A percentile compares a stretch with the other conserved stretches of the same genome.
Evolutionary conservation across 139 green algal species (phyloP).

Genomic region (Mychonastes homosphaera): DNA sequence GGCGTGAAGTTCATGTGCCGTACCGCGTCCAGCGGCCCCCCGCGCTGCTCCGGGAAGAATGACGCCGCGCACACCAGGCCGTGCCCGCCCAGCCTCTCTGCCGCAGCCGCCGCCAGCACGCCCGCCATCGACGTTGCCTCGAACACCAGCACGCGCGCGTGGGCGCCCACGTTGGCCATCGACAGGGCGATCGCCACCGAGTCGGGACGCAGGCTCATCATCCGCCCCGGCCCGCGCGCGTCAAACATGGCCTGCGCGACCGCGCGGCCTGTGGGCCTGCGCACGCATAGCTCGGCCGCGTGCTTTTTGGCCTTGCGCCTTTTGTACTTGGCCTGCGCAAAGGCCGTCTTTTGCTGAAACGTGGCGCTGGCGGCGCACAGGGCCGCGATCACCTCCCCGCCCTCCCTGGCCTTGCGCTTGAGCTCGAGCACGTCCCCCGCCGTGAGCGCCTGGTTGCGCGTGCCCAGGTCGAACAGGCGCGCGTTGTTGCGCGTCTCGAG

Average conservation of each 20-base stretch:
- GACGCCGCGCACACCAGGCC: constrained; percentile 40
- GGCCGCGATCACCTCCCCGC: constrained; percentile 59
- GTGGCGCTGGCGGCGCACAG: constrained; percentile 59
- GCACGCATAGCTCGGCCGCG: constrained; percentile 26
- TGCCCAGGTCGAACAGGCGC: constrained; percentile 32
- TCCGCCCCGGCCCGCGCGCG: constrained; percentile 32
- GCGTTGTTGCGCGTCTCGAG: no score
- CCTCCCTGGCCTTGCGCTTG: constrained; percentile 34
- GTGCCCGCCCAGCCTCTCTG: constrained; percentile 61
- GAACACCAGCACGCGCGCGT: constrained; percentile 49
- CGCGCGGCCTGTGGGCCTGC: constrained; percentile 37
- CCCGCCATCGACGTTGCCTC: constrained; percentile 31
- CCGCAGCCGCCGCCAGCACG: constrained; percentile 55
- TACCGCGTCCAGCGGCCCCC: constrained; percentile 13
- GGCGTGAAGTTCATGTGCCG: constrained; percentile 39
- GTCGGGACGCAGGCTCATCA: constrained; percentile 61
- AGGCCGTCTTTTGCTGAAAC: constrained; percentile 70
- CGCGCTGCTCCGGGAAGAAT: constrained; percentile 17
- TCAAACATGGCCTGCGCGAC: constrained; percentile 30
- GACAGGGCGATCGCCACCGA: constrained; percentile 54
- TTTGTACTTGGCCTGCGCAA: constrained; percentile 80
- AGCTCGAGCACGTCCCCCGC: constrained; percentile 43
- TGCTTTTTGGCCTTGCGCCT: constrained; percentile 49
- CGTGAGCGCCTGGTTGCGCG: constrained; percentile 43
- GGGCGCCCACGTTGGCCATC: constrained; percentile 56